Percentiles rank a stretch among this genome's conserved stretches.
These are phyloP conservation scores for Neurospora terricola DNA, from an alignment of 495 filamentous ascomycete genomes.

Conservation along the genomic window DNA sequence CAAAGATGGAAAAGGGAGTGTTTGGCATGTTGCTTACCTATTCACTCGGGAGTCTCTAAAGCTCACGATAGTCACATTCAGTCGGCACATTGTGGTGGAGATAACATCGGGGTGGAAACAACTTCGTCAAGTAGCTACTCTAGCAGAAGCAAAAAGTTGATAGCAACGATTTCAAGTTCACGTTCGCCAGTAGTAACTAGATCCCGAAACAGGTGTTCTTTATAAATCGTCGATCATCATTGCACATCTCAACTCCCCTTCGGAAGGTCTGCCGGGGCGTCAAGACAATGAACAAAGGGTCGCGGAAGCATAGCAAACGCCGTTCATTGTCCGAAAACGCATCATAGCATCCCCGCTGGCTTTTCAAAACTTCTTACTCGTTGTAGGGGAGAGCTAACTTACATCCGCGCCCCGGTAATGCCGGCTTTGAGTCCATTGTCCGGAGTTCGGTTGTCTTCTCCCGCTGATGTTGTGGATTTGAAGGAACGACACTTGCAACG, in stretches of 20 bases:
- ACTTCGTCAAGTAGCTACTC: not conserved
- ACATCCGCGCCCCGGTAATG: not conserved
- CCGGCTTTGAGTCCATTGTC: not conserved
- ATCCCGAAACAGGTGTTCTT: not conserved
- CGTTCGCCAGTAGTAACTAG: no score
- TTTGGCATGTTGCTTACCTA: not conserved
- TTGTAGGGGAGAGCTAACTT: not conserved
- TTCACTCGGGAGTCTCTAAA: accelerated
- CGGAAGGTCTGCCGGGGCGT: not conserved
- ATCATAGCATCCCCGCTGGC: not conserved
- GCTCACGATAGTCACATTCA: not conserved
- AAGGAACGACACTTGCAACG: not conserved
- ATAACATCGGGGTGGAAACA: not conserved
- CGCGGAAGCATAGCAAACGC: not conserved
- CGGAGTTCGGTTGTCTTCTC: not conserved
- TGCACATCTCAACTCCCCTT: not conserved
- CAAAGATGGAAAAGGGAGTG: not conserved
- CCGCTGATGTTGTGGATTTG: not conserved
- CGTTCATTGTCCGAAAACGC: not conserved
- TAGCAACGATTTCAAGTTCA: not conserved
- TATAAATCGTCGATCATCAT: not conserved
- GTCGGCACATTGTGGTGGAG: not conserved
- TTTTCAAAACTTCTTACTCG: not conserved
- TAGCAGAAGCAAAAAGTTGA: not conserved
- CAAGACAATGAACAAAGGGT: not conserved